Evolutionary conservation across 768 basidiomycete genomes (phyloP).

Genomic region (Gloeopeniophorella convolvens): DNA sequence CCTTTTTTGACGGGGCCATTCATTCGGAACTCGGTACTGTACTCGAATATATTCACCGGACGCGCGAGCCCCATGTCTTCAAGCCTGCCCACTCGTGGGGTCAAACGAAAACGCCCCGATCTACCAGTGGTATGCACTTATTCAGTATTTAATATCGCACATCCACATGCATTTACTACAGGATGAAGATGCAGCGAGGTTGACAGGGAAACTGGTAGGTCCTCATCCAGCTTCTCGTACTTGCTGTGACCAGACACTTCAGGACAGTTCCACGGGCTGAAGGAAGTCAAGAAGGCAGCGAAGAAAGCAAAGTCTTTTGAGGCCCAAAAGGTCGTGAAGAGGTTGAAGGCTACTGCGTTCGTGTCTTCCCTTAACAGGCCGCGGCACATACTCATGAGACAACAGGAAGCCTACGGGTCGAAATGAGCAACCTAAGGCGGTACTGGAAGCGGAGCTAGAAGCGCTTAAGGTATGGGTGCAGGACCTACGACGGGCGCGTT

Average conservation of each 20-base stretch:
- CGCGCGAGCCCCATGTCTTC: too few relatives aligned
- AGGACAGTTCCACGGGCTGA: conserved; percentile 65
- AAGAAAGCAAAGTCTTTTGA: conserved; percentile 82
- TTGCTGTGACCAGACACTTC: background rate
- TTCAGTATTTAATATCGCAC: background rate
- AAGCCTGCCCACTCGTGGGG: too few relatives aligned
- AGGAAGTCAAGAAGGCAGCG: conserved; percentile 64
- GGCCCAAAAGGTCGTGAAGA: conserved; percentile 76
- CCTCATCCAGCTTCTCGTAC: background rate
- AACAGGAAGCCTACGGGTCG: conserved; percentile 32
- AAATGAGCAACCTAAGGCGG: conserved; percentile 34
- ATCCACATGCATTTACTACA: background rate
- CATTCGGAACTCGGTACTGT: too few relatives aligned
- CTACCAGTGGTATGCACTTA: background rate
- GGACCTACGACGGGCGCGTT: background rate
- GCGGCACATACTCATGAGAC: background rate
- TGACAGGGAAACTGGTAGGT: conserved; percentile 14
- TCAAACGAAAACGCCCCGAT: conserved; percentile 9
- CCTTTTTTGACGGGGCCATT: too few relatives aligned
- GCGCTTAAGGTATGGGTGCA: conserved; percentile 51
- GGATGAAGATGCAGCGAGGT: conserved; percentile 3
- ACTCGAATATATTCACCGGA: too few relatives aligned
- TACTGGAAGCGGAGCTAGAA: conserved; percentile 55
- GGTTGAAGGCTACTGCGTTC: conserved; percentile 64
- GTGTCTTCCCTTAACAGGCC: conserved; percentile 14